Evolutionary conservation across 2,329 filamentous ascomycete species (phyloP).

Genomic region (Sporothrix euskadiensis): DNA sequence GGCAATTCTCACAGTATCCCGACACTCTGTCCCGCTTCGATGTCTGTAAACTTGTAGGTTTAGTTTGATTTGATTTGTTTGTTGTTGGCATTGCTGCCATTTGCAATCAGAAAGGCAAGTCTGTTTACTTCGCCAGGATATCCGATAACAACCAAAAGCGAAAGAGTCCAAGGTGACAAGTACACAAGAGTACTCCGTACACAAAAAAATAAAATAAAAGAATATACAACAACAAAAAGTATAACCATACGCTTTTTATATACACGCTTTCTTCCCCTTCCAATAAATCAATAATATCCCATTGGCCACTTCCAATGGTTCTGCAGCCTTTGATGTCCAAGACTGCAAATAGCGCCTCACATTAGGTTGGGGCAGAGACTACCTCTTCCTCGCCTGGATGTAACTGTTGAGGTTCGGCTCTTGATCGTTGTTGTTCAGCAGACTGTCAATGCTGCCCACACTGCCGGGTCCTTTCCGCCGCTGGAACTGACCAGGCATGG

Average conservation of each 20-base stretch:
- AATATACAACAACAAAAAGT: not conserved
- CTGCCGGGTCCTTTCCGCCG: constrained; percentile 23
- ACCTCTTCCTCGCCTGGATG: constrained; percentile 11
- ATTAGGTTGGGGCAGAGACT: not conserved
- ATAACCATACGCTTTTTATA: constrained; percentile 16
- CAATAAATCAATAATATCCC: not conserved
- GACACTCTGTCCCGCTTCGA: not conserved
- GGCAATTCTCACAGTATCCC: not conserved
- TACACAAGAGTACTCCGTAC: not conserved
- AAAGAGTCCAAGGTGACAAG: not conserved
- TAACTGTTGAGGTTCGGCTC: constrained; percentile 29
- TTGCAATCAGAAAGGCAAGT: not conserved
- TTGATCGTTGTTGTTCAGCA: constrained; percentile 31
- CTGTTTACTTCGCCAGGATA: constrained; percentile 1
- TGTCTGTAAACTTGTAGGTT: not conserved
- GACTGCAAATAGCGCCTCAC: not conserved
- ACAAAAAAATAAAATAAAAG: not conserved
- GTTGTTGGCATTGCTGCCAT: not conserved
- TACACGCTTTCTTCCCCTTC: not conserved
- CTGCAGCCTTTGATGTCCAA: not conserved
- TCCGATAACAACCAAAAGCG: not conserved
- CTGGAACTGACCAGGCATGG: not conserved
- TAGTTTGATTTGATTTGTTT: not conserved
- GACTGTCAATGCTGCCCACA: constrained; percentile 33
- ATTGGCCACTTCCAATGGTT: constrained; percentile 3